These are phyloP conservation scores for Piper betle DNA, from an alignment of 164 flowering plant species.

Conservation along the genomic window DNA sequence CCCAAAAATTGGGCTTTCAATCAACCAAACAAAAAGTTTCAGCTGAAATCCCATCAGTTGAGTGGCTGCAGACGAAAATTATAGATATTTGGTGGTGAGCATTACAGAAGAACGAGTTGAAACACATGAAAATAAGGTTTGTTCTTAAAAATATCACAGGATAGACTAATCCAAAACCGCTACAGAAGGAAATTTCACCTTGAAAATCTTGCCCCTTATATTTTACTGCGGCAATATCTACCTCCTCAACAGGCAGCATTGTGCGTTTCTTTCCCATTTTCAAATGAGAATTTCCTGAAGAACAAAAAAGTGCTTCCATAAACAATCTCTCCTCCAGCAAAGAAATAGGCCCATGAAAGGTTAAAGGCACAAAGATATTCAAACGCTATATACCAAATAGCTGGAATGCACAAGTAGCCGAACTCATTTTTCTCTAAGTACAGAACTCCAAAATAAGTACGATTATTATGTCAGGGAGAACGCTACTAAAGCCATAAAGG, in stretches of 20 bases:
- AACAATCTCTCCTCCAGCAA: no score
- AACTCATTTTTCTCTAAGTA: no score
- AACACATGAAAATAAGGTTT: not conserved
- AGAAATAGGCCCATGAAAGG: no score
- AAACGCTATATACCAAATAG: no score
- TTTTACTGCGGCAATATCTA: conserved; percentile 45
- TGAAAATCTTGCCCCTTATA: conserved; percentile 34
- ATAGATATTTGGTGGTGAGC: not conserved
- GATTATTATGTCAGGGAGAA: no score
- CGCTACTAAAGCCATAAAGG: no score
- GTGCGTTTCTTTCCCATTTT: conserved; percentile 23
- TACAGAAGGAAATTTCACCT: conserved; percentile 19
- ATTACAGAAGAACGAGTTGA: not conserved
- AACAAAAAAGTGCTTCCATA: not conserved
- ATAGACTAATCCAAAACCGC: not conserved
- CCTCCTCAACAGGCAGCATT: conserved; percentile 43
- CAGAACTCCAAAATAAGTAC: no score
- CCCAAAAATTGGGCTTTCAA: conserved; percentile 52
- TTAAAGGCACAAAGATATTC: no score
- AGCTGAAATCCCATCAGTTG: conserved; percentile 50
- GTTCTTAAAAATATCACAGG: not conserved
- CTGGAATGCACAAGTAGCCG: no score
- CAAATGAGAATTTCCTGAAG: not conserved
- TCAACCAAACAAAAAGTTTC: conserved; percentile 44
- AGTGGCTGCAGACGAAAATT: conserved; percentile 37